Evolutionary conservation across 1,284 basidiomycete genomes (phyloP), one percentile per base, ranked within the genome.

Genomic region (Ceratobasidium sp.): DNA sequence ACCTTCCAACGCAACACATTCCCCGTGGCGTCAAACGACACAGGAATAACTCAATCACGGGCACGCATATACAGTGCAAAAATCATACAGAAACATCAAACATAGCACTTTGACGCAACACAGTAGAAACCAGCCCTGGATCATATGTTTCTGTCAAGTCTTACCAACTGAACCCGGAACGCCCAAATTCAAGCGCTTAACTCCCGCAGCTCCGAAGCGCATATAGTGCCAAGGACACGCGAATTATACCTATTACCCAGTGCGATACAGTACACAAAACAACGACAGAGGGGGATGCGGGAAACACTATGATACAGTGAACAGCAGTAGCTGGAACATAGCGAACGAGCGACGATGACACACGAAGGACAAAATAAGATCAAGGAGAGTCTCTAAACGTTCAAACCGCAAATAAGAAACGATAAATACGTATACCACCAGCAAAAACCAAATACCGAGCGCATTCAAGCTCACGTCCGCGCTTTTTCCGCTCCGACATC

Each of bases 261-360:
- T n/a, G 10, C 38, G 23, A 62, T 62, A 62, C 60, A 62, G 20
- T 16, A 62, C 4, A 62, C 38, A 20, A 23, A 41, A 8, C 33
- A 62, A 41, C 38, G 60, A 44, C 60, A n/a, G 60, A 12, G 33
- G 23, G 38, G 6, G 38, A 1, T 4, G 1, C n/a, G 35, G 23
- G 2, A 35, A 62, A 14, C n/a, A 62, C 18, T 62, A 62, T 62
- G 38, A 62, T 62, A 62, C 60, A 62, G 1, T 30, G 38, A 62
- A 20, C n/a, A 41, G 1, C 33, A 62, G n/a, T 62, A 35, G 35
- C n/a, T 44, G n/a, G 38, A 62, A 62, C 35, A 38, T 38, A 41
- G 60, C 60, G 60, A 62, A 14, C n/a, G 35, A 20, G 35, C 35
- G 30, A 62, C 38, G 35, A 41, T 7, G 38, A 44, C 44, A 62